These are phyloP conservation scores for Graphilbum ipis-grandicollis DNA, from an alignment of 2,329 filamentous ascomycete genomes.

Conservation along the genomic window DNA sequence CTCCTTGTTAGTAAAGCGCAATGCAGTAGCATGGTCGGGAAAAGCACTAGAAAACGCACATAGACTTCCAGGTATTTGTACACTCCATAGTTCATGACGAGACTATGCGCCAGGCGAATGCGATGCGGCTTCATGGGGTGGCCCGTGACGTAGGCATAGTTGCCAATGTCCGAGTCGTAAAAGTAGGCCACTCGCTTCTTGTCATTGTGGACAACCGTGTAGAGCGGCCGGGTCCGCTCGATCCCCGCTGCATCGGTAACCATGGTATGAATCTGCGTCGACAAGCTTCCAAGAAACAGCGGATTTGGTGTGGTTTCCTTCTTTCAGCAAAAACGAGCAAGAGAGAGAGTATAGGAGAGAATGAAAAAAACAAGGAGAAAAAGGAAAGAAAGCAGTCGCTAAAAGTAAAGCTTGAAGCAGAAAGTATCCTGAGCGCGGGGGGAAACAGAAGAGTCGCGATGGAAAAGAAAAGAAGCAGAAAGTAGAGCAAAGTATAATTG, in stretches of 20 bases:
- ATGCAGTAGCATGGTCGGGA: too few relatives aligned
- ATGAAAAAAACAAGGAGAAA: too few relatives aligned
- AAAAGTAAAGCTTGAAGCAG: too few relatives aligned
- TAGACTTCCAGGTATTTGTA: constrained; percentile 97
- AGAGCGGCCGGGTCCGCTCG: constrained; percentile 26
- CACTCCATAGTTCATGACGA: constrained; percentile 90
- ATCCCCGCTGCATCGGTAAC: constrained; percentile 18
- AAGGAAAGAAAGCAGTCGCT: too few relatives aligned
- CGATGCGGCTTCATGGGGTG: constrained; percentile 99
- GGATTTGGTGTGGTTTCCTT: not conserved
- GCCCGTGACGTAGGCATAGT: constrained; percentile 91
- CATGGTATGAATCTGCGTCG: too few relatives aligned
- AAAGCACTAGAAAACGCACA: constrained; percentile 35
- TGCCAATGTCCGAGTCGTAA: constrained; percentile 95
- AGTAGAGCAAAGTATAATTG: too few relatives aligned
- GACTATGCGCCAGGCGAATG: constrained; percentile 81
- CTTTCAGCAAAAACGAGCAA: too few relatives aligned
- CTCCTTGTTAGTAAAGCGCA: constrained; percentile 18
- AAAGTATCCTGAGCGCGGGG: too few relatives aligned
- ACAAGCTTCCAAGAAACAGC: too few relatives aligned
- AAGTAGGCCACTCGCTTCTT: constrained; percentile 89
- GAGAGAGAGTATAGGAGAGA: too few relatives aligned
- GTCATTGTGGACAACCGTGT: constrained; percentile 23
- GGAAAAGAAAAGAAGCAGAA: not conserved
- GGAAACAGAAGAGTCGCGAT: too few relatives aligned